These are phyloP conservation scores for Spiraea crenata DNA, from an alignment of 331 rosid species.

Conservation along the genomic window DNA sequence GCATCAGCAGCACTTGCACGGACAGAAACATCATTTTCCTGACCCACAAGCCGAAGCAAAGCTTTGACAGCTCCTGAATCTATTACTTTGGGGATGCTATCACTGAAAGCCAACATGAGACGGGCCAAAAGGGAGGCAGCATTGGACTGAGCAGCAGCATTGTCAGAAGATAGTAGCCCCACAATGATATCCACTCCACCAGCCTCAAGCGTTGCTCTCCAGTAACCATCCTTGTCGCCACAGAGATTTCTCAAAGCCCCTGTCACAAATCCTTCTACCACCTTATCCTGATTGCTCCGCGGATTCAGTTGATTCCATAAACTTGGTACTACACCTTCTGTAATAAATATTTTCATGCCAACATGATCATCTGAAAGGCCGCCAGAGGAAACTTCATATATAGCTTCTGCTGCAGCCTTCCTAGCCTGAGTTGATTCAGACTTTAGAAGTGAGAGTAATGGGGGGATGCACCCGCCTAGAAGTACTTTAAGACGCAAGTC, in stretches of 20 bases:
- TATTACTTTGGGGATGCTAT: constrained; percentile 89
- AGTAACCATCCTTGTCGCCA: constrained; percentile 88
- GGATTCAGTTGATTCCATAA: constrained; percentile 89
- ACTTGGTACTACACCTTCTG: constrained; percentile 94
- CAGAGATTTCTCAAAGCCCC: constrained; percentile 98
- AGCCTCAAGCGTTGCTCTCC: constrained; percentile 96
- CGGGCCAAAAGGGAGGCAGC: constrained; percentile 97
- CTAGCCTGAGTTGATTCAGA: constrained; percentile 75
- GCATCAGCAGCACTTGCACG: constrained; percentile 99
- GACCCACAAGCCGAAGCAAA: constrained; percentile 77
- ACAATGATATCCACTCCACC: constrained; percentile 93
- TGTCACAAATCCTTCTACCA: constrained; percentile 90
- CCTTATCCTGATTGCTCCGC: constrained; percentile 69
- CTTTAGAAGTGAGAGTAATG: constrained; percentile 80
- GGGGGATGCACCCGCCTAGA: constrained; percentile 97
- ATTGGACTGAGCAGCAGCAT: constrained; percentile 87
- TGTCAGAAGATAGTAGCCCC: constrained; percentile 83
- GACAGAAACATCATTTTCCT: constrained; percentile 77
- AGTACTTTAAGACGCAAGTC: constrained; percentile 92
- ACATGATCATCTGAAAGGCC: constrained; percentile 91
- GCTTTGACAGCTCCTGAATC: constrained; percentile 91
- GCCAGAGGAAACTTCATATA: constrained; percentile 90
- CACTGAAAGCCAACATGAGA: constrained; percentile 82
- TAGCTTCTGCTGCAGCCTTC: constrained; percentile 95
- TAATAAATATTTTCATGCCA: constrained; percentile 87